Evolutionary conservation across 257 asterid species (phyloP).

Genomic region (Ilex aquifolium): DNA sequence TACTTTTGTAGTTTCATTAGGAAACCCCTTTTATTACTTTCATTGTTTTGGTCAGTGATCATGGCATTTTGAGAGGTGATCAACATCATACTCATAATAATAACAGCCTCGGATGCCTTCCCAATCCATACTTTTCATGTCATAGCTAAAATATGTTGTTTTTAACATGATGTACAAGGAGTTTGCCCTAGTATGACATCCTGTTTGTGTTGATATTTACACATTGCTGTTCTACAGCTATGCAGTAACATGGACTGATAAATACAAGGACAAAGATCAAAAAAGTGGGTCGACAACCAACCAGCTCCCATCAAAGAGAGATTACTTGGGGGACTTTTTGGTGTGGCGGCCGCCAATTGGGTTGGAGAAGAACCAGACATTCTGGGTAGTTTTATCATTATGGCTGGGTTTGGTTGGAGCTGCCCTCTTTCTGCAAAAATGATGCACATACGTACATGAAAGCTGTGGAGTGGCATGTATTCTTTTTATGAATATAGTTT

Average conservation of each 20-base stretch:
- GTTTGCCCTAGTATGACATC: neutral
- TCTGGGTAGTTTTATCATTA: slow-evolving; percentile 73
- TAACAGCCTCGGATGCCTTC: too few relatives aligned
- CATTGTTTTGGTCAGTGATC: too few relatives aligned
- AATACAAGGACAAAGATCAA: slow-evolving; percentile 70
- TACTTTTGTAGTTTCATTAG: too few relatives aligned
- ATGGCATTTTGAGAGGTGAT: too few relatives aligned
- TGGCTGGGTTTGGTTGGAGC: slow-evolving; percentile 92
- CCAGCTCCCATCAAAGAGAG: slow-evolving; percentile 60
- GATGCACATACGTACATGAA: slow-evolving; percentile 29
- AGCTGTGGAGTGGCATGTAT: slow-evolving; percentile 8
- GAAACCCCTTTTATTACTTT: too few relatives aligned
- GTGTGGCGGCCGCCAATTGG: slow-evolving; percentile 78
- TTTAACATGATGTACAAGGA: neutral
- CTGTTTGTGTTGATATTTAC: neutral
- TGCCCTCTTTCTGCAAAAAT: slow-evolving; percentile 61
- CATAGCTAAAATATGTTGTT: too few relatives aligned
- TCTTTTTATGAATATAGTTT: slow-evolving; percentile 13
- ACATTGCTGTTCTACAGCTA: slow-evolving; percentile 37
- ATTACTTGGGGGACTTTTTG: slow-evolving; percentile 70
- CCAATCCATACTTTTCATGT: too few relatives aligned
- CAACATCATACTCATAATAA: too few relatives aligned
- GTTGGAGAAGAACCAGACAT: slow-evolving; percentile 59
- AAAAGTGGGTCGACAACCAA: slow-evolving; percentile 61
- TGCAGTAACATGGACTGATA: slow-evolving; percentile 88